Percentiles rank a stretch among this genome's conserved stretches.
phyloP scores from a whole-genome alignment of 2,329 filamentous ascomycete genomes.

The Elsinoe arachidis region DNA sequence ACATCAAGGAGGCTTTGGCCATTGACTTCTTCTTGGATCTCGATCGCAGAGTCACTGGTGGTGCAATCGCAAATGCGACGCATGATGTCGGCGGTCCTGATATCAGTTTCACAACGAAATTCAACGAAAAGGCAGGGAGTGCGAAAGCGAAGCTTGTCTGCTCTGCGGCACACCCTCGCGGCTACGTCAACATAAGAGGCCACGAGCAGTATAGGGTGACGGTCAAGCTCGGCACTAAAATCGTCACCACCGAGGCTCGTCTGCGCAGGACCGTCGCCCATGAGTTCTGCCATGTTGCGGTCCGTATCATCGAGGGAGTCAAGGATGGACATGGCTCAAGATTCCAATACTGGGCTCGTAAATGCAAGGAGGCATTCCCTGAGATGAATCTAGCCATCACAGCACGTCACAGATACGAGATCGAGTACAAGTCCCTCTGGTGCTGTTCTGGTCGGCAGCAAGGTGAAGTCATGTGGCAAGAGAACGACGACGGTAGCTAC shows the following conservation, averaged over 20 bases:
- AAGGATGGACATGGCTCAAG: constrained; percentile 69
- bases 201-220: constrained; percentile 43
- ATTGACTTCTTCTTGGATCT: neutral
- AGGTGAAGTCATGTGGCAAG: constrained; percentile 13
- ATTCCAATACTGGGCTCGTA: constrained; percentile 67
- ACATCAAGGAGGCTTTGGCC: neutral
- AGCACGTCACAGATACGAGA: constrained; percentile 80
- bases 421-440: constrained; percentile 91
- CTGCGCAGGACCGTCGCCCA: constrained; percentile 88
- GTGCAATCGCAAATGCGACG: neutral
- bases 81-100: neutral
- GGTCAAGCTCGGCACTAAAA: constrained; percentile 85
- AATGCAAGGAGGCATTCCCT: constrained; percentile 51
- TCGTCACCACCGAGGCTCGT: constrained; percentile 68
- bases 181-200: neutral
- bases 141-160: neutral
- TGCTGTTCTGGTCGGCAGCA: constrained; percentile 44
- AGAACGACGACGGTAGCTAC: neutral
- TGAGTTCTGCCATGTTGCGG: constrained; percentile 89
- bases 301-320: constrained; percentile 74
- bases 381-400: constrained; percentile 64
- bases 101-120: too few relatives aligned
- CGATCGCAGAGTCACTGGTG: neutral
- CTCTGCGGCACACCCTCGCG: too few relatives aligned
- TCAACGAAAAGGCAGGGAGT: too few relatives aligned